These are phyloP conservation scores for Fusarium nisikadoi DNA, from an alignment of 2,329 filamentous ascomycete species.

Conservation along the genomic window DNA sequence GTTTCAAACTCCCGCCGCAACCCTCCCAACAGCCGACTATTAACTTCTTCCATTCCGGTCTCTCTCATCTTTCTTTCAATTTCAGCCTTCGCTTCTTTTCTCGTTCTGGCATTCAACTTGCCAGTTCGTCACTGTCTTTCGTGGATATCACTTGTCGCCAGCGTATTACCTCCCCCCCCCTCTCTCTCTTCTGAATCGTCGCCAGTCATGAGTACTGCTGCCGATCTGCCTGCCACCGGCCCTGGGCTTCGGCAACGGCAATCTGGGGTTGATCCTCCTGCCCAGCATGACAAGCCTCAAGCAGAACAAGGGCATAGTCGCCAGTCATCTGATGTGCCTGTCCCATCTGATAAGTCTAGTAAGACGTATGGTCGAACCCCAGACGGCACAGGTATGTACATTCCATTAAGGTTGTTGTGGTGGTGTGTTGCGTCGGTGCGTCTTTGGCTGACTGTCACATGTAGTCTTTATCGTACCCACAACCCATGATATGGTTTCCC, in stretches of 20 bases:
- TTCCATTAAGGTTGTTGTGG: background rate
- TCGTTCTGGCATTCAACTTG: conserved; percentile 5
- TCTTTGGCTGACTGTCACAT: conserved; percentile 41
- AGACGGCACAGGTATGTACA: conserved; percentile 82
- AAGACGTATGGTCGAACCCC: conserved; percentile 93
- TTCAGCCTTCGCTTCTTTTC: conserved; percentile 3
- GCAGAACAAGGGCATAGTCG: conserved; percentile 20
- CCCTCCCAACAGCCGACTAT: conserved; percentile 32
- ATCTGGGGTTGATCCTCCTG: conserved; percentile 31
- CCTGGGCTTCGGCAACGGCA: conserved; percentile 48
- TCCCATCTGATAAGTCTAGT: conserved; percentile 54
- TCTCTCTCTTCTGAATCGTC: conserved; percentile 9
- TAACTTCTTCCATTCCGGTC: conserved; percentile 18
- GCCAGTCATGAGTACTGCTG: conserved; percentile 47
- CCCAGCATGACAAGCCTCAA: conserved; percentile 26
- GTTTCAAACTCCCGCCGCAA: conserved; percentile 18
- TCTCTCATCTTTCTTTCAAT: conserved; percentile 19
- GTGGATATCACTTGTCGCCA: background rate
- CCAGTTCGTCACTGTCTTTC: background rate
- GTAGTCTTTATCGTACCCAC: conserved; percentile 94
- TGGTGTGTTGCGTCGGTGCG: conserved; percentile 17
- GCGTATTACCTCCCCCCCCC: background rate
- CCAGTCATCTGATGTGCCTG: conserved; percentile 24
- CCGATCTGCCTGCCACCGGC: conserved; percentile 41
- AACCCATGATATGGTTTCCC: conserved; percentile 99